phyloP scores from a whole-genome alignment of 257 asterid species.

The Pogostemon cablin region DNA sequence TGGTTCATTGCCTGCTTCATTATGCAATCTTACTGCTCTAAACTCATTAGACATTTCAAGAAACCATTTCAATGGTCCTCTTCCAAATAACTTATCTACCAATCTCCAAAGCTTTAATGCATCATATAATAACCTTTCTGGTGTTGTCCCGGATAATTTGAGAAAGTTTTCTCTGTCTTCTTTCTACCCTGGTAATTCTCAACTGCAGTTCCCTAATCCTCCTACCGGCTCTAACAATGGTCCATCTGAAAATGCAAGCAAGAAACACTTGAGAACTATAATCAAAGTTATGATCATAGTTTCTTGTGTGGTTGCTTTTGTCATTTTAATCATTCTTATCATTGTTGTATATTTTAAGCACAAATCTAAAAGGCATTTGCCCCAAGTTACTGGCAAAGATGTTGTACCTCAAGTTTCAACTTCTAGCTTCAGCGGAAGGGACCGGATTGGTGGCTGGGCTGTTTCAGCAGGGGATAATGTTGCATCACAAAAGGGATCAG shows the following conservation, averaged over 20 bases:
- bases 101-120: constrained; percentile 76
- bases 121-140: constrained; percentile 78
- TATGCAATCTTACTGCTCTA: constrained; percentile 54
- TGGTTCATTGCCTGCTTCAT: constrained; percentile 70
- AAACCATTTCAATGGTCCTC: constrained; percentile 71
- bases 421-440: constrained; percentile 52
- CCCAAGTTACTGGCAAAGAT: constrained; percentile 54
- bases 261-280: constrained; percentile 45
- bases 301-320: constrained; percentile 52
- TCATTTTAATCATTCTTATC: constrained; percentile 54
- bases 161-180: constrained; percentile 81
- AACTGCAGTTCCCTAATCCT: constrained; percentile 74
- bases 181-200: constrained; percentile 87
- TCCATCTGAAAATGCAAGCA: constrained; percentile 42
- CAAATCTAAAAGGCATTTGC: constrained; percentile 48
- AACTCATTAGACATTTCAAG: constrained; percentile 62
- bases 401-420: constrained; percentile 45
- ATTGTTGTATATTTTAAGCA: constrained; percentile 49
- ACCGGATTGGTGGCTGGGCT: constrained; percentile 47
- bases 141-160: constrained; percentile 86
- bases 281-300: constrained; percentile 56
- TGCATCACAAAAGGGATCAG: constrained; percentile 59
- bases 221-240: constrained; percentile 54
- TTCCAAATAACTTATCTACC: constrained; percentile 63
- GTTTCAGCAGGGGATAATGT: constrained; percentile 50